Conservation (phyloP, 2,329 filamentous ascomycete species). For the Malbranchea zuffiana region DNA sequence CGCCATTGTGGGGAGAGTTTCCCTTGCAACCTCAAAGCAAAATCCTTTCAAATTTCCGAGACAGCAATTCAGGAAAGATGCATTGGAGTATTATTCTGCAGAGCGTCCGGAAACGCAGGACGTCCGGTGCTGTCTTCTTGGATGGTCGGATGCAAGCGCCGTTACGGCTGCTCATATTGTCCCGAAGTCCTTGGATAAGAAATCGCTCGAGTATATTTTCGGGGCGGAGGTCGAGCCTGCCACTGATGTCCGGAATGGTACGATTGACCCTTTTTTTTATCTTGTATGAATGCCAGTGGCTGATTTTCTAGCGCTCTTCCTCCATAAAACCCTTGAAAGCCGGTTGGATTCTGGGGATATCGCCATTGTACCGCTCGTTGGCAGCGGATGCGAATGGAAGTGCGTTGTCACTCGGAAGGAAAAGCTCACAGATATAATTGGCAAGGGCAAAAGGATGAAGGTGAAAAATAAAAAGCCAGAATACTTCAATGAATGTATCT, state of each 20-base stretch:
- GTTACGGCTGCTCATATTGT: slow-evolving; percentile 17
- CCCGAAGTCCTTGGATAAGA: slow-evolving; percentile 11
- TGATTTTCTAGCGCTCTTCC: slow-evolving; percentile 9
- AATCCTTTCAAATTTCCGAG: slow-evolving; percentile 6
- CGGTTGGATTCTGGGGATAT: slow-evolving; percentile 14
- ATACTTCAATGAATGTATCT: neutral
- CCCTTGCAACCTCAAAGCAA: slow-evolving; percentile 7
- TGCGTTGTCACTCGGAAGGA: slow-evolving; percentile 13
- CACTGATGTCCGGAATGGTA: slow-evolving; percentile 15
- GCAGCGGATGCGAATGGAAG: slow-evolving; percentile 10
- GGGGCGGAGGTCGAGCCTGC: slow-evolving; percentile 12
- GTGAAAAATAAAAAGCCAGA: slow-evolving; percentile 10
- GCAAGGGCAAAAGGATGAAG: slow-evolving; percentile 3
- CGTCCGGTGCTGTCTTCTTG: slow-evolving; percentile 11
- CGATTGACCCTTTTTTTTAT: neutral
- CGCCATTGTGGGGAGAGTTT: slow-evolving; percentile 1
- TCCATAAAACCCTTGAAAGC: slow-evolving; percentile 10
- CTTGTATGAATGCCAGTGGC: neutral
- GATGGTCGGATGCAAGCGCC: neutral
- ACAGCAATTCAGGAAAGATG: slow-evolving; percentile 1
- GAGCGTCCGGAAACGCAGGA: neutral
- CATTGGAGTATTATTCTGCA: slow-evolving; percentile 5
- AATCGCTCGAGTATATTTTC: slow-evolving; percentile 16
- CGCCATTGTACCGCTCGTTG: slow-evolving; percentile 14
- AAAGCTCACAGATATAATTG: slow-evolving; percentile 4